Evolutionary conservation across 2,329 filamentous ascomycete species (phyloP), one percentile per base, ranked within the genome.

Genomic region (Aureobasidium subglaciale): DNA sequence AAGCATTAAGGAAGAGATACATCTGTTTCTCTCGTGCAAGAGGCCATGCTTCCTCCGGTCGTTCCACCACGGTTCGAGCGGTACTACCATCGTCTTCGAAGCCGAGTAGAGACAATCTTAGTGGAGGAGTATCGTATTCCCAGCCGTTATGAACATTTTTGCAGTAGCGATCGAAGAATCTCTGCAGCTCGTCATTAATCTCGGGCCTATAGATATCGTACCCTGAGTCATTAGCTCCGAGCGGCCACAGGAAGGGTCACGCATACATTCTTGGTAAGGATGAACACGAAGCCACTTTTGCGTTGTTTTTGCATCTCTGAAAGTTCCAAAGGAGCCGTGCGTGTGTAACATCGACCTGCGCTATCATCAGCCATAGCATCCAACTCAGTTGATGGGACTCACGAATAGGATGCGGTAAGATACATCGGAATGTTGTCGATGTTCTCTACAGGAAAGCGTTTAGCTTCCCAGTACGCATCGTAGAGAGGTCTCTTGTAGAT

Each of bases 151-250:
- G 59, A 0, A 64, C 62, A 0, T 66, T 70, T 32, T 71, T 73
- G 10, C 77, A 64, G 55, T 72, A 78, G 1, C 60, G 62, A 55
- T 77, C 74, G 40, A 76, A 77, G 61, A 75, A 78, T 16, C n/a
- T 20, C 16, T 40, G 37, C 11, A 40, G 37, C 22, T 40, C 37
- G 9, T 40, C 37, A 8, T 40, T 40, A 11, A 40, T 22, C 1
- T 40, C 37, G 4, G 37, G 16, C 11, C 37, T 18, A 16, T 40
- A 40, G 5, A 40, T 40, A 13, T 40, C 37, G 9, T 40, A 40
- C 37, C 37, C 37, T 40, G 15, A n/a, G 7, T 40, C 18, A 9
- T 40, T 11, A 30, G 11, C 11, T 6, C 29, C 11, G 29, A 7
- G 29, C 11, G n/a, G n/a, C n/a, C n/a, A n/a, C n/a, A 11, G 29